A percentile compares a stretch with the other conserved stretches of the same genome.
phyloP scores from a whole-genome alignment of 495 filamentous ascomycete species.

The Viridothelium virens region DNA sequence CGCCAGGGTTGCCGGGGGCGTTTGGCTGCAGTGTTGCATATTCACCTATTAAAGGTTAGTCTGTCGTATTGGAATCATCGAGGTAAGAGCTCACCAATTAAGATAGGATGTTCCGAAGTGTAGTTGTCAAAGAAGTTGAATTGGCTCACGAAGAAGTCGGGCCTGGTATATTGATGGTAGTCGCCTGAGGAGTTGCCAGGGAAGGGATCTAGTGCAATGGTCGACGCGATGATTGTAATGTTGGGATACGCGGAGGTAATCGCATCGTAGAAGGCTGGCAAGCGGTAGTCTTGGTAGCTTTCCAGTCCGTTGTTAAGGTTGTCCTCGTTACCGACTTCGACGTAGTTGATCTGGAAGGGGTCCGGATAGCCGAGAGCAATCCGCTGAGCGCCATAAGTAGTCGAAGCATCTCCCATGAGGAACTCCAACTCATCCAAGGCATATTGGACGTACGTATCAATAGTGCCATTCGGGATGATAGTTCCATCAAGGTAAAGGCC shows the following conservation, averaged over 20 bases:
- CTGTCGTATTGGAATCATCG: conserved; percentile 29
- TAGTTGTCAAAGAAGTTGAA: conserved; percentile 52
- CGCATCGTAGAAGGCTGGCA: conserved; percentile 48
- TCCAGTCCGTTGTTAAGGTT: conserved; percentile 43
- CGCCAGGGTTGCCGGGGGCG: conserved; percentile 12
- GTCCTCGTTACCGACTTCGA: conserved; percentile 64
- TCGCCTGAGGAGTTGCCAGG: conserved; percentile 27
- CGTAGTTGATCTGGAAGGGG: conserved; percentile 51
- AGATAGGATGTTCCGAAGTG: conserved; percentile 20
- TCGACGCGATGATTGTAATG: conserved; percentile 51
- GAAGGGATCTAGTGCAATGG: conserved; percentile 12
- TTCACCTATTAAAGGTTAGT: conserved; percentile 42
- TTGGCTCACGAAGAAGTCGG: conserved; percentile 43
- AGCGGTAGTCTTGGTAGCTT: conserved; percentile 50
- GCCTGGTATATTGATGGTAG: conserved; percentile 42
- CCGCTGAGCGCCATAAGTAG: conserved; percentile 51
- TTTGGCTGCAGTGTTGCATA: conserved; percentile 27
- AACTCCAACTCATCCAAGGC: conserved; percentile 63
- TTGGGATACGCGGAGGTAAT: conserved; percentile 52
- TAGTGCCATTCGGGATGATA: conserved; percentile 31
- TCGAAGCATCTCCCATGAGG: conserved; percentile 47
- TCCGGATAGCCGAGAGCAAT: conserved; percentile 49
- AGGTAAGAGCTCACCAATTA: conserved; percentile 23
- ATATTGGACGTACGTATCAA: conserved; percentile 45
- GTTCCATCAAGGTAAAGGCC: conserved; percentile 29